Evolutionary conservation across 2,329 filamentous ascomycete genomes (phyloP), one percentile per base, ranked within the genome.

Genomic region (Fusarium austroafricanum): DNA sequence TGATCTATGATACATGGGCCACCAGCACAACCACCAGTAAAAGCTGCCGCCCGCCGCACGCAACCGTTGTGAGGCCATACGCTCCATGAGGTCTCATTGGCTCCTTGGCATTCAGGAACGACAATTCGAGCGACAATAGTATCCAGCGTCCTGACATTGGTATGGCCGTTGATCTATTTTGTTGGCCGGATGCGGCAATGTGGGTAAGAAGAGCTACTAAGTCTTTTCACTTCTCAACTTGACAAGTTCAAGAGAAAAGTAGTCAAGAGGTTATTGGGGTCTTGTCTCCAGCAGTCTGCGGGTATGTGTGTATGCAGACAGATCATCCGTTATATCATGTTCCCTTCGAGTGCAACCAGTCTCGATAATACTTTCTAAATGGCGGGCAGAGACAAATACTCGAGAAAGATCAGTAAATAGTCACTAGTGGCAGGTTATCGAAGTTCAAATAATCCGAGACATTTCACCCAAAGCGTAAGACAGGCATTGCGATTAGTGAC

Each of bases 141-240:
- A 31, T 51, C 38, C 38, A 39, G 55, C 29, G 33, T 35, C 53
- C 53, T 62, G 43, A 31, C 15, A 33, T 67, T 33, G 61, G 52
- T 47, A 50, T 57, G 17, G 26, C 61, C 51, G 49, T 9, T 18
- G 23, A 54, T 47, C 38, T 21, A 44, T 38, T 15, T 38, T n/a
- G 21, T 40, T 39, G 14, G 31, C 66, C 66, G 66, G 66, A 67
- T 63, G 42, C 21, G 49, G 66, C 10, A 52, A 54, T 45, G 51
- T 52, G 44, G 40, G 26, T 51, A 23, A 15, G 15, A 49, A 28
- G 38, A 51, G 37, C 26, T 43, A 21, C 11, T 20, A 39, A 49
- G 10, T 14, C 20, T 29, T 35, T 35, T n/a, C 17, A 17, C 6
- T 7, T 35, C n/a, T 35, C 15, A n/a, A 35, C 15, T 35, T 39